Base-by-base conservation (phyloP, 1,284 basidiomycete genomes). In the Porodaedalea pini region DNA sequence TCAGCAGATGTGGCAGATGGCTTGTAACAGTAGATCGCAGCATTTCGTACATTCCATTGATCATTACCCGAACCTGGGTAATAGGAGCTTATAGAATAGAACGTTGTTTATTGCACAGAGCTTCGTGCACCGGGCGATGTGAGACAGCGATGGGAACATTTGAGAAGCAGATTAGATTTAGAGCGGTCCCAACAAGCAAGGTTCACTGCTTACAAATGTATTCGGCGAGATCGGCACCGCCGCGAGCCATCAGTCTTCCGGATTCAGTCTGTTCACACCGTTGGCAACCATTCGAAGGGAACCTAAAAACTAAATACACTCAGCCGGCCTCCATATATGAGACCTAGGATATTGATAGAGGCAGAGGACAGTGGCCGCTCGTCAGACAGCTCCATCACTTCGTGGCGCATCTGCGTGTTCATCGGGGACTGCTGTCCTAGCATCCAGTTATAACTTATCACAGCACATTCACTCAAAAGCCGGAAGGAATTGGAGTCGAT, bases 391-490 rank as follows among this genome's bases (percentile, higher is more conserved):
- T 17, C 37, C 5, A 29, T 47, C 27, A 27, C 45, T 10, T 47
- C 45, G 45, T 47, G 45, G 45, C 45, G 45, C 45, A 25, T 47
- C 29, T 47, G 45, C 45, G 45, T 10, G 7, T 15, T n/a, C 31
- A 25, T 32, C 45, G 45, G 45, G 25, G 45, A 19, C 21, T 31
- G 32, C 45, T 17, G 19, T 41, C 40, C 40, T 21, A 15, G n/a
- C 8, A 15, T 41, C 13, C 15, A 21, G 8, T 41, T 8, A 17
- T 17, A 21, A 41, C 15, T 15, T 47, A 13, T 47, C 29, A 15
- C 6, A 13, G 13, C 7, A 34, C 13, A 13, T 6, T 34, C 7
- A 34, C 32, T 6, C 32, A 31, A 3, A 8, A 5, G 8, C 21
- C n/a, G 25, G 15, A 11, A 8, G 6, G 7, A 44, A 17, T 2